Evolutionary conservation across 2,329 filamentous ascomycete species (phyloP).

Genomic region (Fusarium sterilihyphosum): DNA sequence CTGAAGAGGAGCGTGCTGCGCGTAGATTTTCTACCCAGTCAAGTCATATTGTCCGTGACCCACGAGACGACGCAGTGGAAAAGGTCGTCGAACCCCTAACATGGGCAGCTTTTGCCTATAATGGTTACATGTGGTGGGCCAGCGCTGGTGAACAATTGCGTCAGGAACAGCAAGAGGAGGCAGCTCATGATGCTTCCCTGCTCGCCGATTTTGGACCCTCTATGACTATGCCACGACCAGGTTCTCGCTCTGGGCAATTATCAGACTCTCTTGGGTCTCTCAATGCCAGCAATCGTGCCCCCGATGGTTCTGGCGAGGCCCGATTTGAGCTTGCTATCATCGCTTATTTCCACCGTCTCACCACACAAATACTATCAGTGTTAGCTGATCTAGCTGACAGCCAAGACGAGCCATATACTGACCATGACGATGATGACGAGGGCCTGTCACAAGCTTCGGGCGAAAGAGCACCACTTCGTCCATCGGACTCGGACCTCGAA

Average conservation of each 20-base stretch:
- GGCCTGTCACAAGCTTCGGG: slow-evolving; percentile 47
- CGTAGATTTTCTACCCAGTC: slow-evolving; percentile 44
- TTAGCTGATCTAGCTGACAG: slow-evolving; percentile 69
- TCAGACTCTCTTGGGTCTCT: slow-evolving; percentile 59
- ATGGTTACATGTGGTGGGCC: slow-evolving; percentile 91
- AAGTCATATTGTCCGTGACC: slow-evolving; percentile 45
- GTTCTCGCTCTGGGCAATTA: slow-evolving; percentile 49
- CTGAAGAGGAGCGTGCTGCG: slow-evolving; percentile 40
- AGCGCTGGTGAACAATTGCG: slow-evolving; percentile 78
- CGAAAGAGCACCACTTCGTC: slow-evolving; percentile 43
- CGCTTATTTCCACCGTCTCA: slow-evolving; percentile 83
- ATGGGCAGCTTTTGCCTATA: slow-evolving; percentile 81
- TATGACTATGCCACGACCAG: slow-evolving; percentile 45
- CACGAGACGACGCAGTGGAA: slow-evolving; percentile 62
- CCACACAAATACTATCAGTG: slow-evolving; percentile 70
- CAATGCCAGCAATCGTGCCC: slow-evolving; percentile 47
- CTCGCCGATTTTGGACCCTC: slow-evolving; percentile 61
- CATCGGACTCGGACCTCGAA: slow-evolving; percentile 32
- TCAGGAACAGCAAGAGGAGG: slow-evolving; percentile 68
- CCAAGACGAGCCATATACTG: slow-evolving; percentile 55
- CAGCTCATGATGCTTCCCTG: slow-evolving; percentile 63
- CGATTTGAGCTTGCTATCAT: slow-evolving; percentile 75
- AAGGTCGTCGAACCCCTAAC: slow-evolving; percentile 69
- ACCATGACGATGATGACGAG: slow-evolving; percentile 48
- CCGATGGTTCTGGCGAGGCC: slow-evolving; percentile 55